Evolutionary conservation across 805 yeast species (phyloP).

Genomic region (Lachancea lanzarotensis): DNA sequence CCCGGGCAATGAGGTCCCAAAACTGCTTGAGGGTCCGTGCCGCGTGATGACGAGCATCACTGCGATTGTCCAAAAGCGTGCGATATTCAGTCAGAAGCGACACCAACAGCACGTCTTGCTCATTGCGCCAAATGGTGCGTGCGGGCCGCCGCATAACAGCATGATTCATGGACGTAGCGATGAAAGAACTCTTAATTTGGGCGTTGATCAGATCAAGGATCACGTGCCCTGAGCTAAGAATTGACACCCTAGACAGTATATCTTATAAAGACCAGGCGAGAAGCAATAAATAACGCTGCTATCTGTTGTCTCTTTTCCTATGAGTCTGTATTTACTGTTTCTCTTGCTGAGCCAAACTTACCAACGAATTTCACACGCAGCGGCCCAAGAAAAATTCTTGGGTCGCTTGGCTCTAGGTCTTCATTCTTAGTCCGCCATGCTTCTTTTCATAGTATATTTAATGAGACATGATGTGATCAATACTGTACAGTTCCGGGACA

Average conservation of each 20-base stretch:
- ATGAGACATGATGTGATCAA: not conserved
- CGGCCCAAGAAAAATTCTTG: not conserved
- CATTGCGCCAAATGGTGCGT: slow-evolving; percentile 6
- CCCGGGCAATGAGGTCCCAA: slow-evolving; percentile 6
- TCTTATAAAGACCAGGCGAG: not conserved
- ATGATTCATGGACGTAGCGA: slow-evolving; percentile 2
- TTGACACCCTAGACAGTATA: not conserved
- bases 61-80: not conserved
- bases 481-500: not conserved
- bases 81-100: slow-evolving; percentile 4
- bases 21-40: slow-evolving; percentile 4
- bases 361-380: too few species aligned
- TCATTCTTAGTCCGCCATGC: not conserved
- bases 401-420: not conserved
- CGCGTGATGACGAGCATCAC: not conserved
- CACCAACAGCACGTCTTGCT: slow-evolving; percentile 4
- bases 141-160: slow-evolving; percentile 6
- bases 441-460: slow-evolving; percentile 4
- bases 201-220: not conserved
- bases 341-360: too few species aligned
- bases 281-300: too few species aligned
- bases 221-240: not conserved
- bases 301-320: too few species aligned
- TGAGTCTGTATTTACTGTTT: too few species aligned
- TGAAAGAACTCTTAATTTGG: not conserved